Percentiles rank a stretch among this genome's conserved stretches.
phyloP scores from a whole-genome alignment of 2,329 filamentous ascomycete genomes.

The Penicillium griseofulvum region DNA sequence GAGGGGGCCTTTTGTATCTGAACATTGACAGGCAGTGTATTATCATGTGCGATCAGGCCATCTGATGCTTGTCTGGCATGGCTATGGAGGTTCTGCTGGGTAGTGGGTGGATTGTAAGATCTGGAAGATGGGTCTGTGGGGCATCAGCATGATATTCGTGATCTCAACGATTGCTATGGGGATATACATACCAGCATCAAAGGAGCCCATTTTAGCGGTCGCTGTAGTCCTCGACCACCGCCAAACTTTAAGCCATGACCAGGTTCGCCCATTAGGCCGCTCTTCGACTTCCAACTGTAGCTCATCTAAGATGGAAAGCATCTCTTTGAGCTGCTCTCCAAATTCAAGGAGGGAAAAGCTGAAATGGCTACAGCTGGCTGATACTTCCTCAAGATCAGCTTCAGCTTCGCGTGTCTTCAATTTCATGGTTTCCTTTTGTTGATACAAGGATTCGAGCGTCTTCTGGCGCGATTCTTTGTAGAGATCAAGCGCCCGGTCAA shows the following conservation, averaged over 20 bases:
- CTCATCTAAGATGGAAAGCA: slow-evolving; percentile 81
- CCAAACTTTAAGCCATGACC: slow-evolving; percentile 90
- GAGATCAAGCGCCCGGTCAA: slow-evolving; percentile 74
- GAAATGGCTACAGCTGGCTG: slow-evolving; percentile 96
- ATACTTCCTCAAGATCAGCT: slow-evolving; percentile 94
- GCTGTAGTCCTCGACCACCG: slow-evolving; percentile 24
- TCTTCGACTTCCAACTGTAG: slow-evolving; percentile 68
- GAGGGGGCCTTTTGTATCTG: slow-evolving; percentile 1
- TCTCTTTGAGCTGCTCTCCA: slow-evolving; percentile 81
- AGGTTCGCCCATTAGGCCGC: slow-evolving; percentile 61
- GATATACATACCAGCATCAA: slow-evolving; percentile 28
- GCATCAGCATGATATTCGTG: not conserved
- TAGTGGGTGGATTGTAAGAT: not conserved
- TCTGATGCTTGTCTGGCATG: slow-evolving; percentile 8
- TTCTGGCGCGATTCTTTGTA: slow-evolving; percentile 74
- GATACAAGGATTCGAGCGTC: slow-evolving; percentile 77
- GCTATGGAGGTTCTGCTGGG: not conserved
- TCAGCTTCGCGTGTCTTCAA: slow-evolving; percentile 70
- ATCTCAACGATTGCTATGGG: not conserved
- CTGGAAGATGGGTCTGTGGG: not conserved
- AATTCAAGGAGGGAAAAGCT: slow-evolving; percentile 89
- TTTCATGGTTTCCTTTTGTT: slow-evolving; percentile 66
- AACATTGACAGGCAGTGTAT: slow-evolving; percentile 7
- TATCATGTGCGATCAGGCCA: slow-evolving; percentile 8
- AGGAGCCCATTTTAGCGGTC: slow-evolving; percentile 17